Base-by-base conservation (phyloP, 2,329 filamentous ascomycete species). In the Corniculantispora saksenae region DNA sequence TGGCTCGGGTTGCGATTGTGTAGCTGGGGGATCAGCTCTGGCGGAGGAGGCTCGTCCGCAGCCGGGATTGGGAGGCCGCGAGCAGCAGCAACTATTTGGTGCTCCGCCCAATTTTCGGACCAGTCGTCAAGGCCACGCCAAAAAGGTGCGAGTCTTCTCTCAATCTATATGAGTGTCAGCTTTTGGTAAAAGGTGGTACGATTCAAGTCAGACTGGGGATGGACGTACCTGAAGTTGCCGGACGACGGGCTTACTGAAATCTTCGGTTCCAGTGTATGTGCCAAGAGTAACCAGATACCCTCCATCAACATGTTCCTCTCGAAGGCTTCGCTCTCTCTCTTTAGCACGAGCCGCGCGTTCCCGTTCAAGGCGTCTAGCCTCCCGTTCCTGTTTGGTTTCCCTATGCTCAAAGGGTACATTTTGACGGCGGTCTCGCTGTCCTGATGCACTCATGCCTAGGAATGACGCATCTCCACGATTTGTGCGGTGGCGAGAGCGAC, bases 61-160 rank as follows among this genome's bases (percentile, higher is more conserved):
- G 91, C 86, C 15, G 95, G 95, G 59, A 98, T 89, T 3, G 91
- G 87, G 64, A 96, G 84, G 23, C 92, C 94, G 72, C 93, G 88
- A 58, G 91, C 95, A 27, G 92, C 93, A 65, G 94, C 93, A 71
- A 97, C 88, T n/a, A 99, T 87, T 78, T 99, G 95, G 77, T 95
- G 89, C 73, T 99, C 95, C 15, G 93, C 91, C 95, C 95, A 99
- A 61, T 87, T 91, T 25, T 92, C 86, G 19, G 89, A 90, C 77
- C 95, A 93, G 76, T 98, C 94, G 69, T 97, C 90, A 4, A 99
- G 82, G 6, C 95, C 95, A 74, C 91, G 90, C 93, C 94, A 99
- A 77, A 99, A 99, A 0, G 95, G 95, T 50, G 95, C 95, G 67
- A 99, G 80, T 67, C 91, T 89, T 70, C 95, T 87, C 78, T 99